Base-by-base conservation (phyloP, 768 basidiomycete species). In the Calocybe gangraenosa region DNA sequence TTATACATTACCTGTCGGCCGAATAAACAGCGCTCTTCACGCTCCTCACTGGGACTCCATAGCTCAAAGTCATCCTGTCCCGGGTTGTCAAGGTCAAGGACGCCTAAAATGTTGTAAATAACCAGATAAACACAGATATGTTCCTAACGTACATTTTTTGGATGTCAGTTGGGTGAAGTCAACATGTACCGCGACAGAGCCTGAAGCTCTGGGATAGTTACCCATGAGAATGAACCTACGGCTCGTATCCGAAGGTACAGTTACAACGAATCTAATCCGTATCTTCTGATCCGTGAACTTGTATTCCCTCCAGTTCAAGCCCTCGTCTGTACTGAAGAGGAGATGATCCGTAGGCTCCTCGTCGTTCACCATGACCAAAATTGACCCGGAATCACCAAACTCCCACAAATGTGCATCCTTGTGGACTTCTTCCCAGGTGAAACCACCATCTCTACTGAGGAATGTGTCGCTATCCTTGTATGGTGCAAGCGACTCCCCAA, bases 351-450 rank as follows among this genome's bases (percentile, higher is more conserved):
- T 94, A 0, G 93, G 79, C 47, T 86, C 86, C 61, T 98, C 95
- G 62, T 99, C 96, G 63, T 98, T 97, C 35, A 82, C 92, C 69
- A 99, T 85, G 54, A 99, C 71, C 28, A 98, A 74, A 46, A 99
- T 74, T 1, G 94, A 93, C 3, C 96, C 96, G 0, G 91, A 95
- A 67, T 98, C 96, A 21, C 95, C 95, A 56, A 95, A 98, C 61
- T 94, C 93, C 92, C 92, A 99, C 31, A 97, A 74, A 59, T 98
- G 88, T 0, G 96, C 95, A 53, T 95, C 94, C 62, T 99, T 99
- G 71, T 93, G 93, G 0, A 99, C 86, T 67, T 99, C 96, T 61
- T 96, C 82, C 96, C 96, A 99, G 0, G 90, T 92, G 66, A 96
- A 96, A 7, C 96, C 96, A 2, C 82, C 96, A 55, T 99, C 92